Evolutionary conservation across 805 yeast genomes (phyloP).

Genomic region (Naumovozyma dairenensis): DNA sequence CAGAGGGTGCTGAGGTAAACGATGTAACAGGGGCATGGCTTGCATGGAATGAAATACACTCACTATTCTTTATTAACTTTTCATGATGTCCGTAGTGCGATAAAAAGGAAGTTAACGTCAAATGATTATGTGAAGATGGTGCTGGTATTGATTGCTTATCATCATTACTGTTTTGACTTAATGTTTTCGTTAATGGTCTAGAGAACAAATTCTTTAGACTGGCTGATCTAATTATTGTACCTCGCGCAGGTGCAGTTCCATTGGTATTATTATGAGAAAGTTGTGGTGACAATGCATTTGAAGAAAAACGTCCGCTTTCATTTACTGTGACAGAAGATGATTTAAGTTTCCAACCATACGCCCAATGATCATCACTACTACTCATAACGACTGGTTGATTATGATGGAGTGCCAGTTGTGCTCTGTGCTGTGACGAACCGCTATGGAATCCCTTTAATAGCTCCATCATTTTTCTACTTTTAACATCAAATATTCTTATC

Average conservation of each 20-base stretch:
- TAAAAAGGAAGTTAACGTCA: slow-evolving; percentile 1
- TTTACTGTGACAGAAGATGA: slow-evolving; percentile 10
- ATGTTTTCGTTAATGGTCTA: slow-evolving; percentile 5
- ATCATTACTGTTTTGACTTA: slow-evolving; percentile 4
- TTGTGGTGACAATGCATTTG: no score
- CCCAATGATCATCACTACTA: slow-evolving; percentile 84
- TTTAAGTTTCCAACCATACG: slow-evolving; percentile 66
- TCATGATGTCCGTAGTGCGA: neutral
- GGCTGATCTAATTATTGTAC: no score
- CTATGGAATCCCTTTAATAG: slow-evolving; percentile 68
- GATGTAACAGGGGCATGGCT: slow-evolving; percentile 63
- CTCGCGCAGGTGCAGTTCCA: no score
- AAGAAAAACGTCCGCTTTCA: neutral
- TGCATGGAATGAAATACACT: slow-evolving; percentile 66
- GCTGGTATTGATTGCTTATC: slow-evolving; percentile 1
- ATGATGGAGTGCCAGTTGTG: slow-evolving; percentile 24
- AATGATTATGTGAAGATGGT: slow-evolving; percentile 1
- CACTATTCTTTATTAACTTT: slow-evolving; percentile 31
- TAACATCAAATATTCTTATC: slow-evolving; percentile 53
- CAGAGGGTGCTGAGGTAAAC: slow-evolving; percentile 68
- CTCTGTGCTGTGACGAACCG: slow-evolving; percentile 59
- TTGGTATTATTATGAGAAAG: no score
- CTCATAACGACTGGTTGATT: slow-evolving; percentile 36
- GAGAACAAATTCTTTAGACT: slow-evolving; percentile 10
- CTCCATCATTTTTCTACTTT: slow-evolving; percentile 45